Base-by-base conservation (phyloP, 352 stramenopile genomes). In the Peronospora tabacina region DNA sequence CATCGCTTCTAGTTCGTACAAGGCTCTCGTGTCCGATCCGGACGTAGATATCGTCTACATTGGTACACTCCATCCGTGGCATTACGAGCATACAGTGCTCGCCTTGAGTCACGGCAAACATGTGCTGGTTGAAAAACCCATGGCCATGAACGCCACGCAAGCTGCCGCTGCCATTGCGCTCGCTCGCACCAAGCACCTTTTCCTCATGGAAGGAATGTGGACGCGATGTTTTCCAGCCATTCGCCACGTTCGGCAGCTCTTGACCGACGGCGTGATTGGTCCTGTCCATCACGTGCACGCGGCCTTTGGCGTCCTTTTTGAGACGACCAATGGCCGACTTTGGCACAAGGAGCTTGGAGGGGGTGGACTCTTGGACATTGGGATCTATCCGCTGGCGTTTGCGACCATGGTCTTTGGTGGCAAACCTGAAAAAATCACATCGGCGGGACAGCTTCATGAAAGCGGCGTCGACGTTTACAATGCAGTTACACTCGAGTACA, bases 121-220 rank as follows among this genome's bases (percentile, higher is more conserved):
- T 65, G 83, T 96, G 15, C 59, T 97, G 7, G 75, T 97, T 35
- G 91, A 97, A 60, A 97, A 97, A 58, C 91, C 89, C 7, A 93
- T 97, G 72, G 73, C 80, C 6, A 85, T 97, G 85, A 85, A 95
- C 47, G 49, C 60, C 38, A 44, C 68, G 11, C 80, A 97, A 63
- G 83, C 80, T 3, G 49, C 75, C 15, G 74, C 83, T 33, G 60
- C 94, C 16, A 72, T 84, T 32, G 42, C 61, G 4, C 44, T 91
- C 5, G 82, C 82, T 1, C 45, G 74, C 29, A 63, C 80, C 43
- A 87, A 87, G 48, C 61, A 83, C 1, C 54, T 89, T 5, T 91
- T 95, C 57, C 55, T 95, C 15, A 69, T 94, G 61, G 82, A 95
- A 62, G 81, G 81, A 13, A 81, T 85, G 73, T 95, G 80, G 85